Percentiles rank a stretch among this genome's conserved stretches.
phyloP scores from a whole-genome alignment of 2,329 filamentous ascomycete genomes.

The Fusarium longipes region DNA sequence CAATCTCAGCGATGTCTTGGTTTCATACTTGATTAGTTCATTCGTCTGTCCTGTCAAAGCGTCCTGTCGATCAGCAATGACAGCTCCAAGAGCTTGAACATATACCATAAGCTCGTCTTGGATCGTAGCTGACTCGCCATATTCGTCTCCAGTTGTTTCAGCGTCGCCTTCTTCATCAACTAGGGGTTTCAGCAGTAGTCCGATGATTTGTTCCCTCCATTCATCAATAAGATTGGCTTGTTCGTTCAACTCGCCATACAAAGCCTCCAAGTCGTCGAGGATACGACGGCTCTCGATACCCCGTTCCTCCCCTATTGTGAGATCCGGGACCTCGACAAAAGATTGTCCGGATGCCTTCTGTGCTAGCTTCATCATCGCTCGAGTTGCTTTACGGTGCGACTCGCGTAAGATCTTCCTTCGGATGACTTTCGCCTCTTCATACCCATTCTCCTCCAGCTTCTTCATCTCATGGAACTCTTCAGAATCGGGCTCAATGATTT shows the following conservation, averaged over 20 bases:
- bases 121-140: conserved; percentile 84
- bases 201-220: conserved; percentile 79
- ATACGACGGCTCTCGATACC: conserved; percentile 80
- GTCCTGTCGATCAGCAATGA: conserved; percentile 82
- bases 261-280: conserved; percentile 71
- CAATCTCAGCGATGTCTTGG: conserved; percentile 67
- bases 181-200: conserved; percentile 77
- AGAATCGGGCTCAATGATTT: conserved; percentile 73
- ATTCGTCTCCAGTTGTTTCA: conserved; percentile 89
- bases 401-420: conserved; percentile 81
- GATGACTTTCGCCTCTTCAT: conserved; percentile 81
- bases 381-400: conserved; percentile 50
- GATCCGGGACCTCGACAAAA: conserved; percentile 72
- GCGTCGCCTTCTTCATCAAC: conserved; percentile 82
- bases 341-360: conserved; percentile 62
- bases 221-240: conserved; percentile 78
- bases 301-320: conserved; percentile 60
- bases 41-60: conserved; percentile 83
- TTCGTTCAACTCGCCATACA: conserved; percentile 74
- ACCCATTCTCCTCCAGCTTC: conserved; percentile 75
- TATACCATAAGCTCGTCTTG: conserved; percentile 93
- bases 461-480: conserved; percentile 75
- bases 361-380: conserved; percentile 71
- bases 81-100: conserved; percentile 79
- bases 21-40: conserved; percentile 78